These are phyloP conservation scores for Epichloe gansuensis DNA, from an alignment of 2,329 filamentous ascomycete species.

Conservation along the genomic window DNA sequence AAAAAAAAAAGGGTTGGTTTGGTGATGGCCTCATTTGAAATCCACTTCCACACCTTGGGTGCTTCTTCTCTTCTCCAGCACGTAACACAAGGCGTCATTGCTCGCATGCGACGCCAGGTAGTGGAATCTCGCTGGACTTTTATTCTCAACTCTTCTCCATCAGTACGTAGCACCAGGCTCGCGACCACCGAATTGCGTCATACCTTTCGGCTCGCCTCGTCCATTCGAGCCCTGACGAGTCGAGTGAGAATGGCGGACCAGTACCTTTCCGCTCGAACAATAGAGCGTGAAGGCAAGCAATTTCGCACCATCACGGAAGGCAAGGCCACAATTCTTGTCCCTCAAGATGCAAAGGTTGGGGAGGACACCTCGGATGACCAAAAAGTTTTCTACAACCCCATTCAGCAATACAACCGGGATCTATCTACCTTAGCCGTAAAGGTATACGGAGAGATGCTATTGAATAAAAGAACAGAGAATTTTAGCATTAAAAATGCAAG, in stretches of 20 bases:
- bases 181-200: neutral
- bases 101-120: neutral
- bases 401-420: slow-evolving; percentile 97
- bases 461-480: slow-evolving; percentile 32
- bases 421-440: slow-evolving; percentile 86
- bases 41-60: too few relatives aligned
- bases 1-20: slow-evolving; percentile 13
- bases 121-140: neutral
- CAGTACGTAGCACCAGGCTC: neutral
- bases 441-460: slow-evolving; percentile 61
- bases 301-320: slow-evolving; percentile 43
- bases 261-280: slow-evolving; percentile 10
- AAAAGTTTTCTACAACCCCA: slow-evolving; percentile 96
- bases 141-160: neutral
- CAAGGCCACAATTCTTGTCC: slow-evolving; percentile 43
- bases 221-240: neutral
- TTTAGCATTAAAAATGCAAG: slow-evolving; percentile 25
- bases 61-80: neutral
- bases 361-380: slow-evolving; percentile 47
- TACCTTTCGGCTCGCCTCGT: neutral
- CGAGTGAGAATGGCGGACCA: slow-evolving; percentile 8
- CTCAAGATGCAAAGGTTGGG: slow-evolving; percentile 29
- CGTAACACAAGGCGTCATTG: neutral
- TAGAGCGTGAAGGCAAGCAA: slow-evolving; percentile 30
- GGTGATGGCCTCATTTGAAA: slow-evolving; percentile 1